Conservation (phyloP, 345 rosid species). For the Melaleuca alternifolia region DNA sequence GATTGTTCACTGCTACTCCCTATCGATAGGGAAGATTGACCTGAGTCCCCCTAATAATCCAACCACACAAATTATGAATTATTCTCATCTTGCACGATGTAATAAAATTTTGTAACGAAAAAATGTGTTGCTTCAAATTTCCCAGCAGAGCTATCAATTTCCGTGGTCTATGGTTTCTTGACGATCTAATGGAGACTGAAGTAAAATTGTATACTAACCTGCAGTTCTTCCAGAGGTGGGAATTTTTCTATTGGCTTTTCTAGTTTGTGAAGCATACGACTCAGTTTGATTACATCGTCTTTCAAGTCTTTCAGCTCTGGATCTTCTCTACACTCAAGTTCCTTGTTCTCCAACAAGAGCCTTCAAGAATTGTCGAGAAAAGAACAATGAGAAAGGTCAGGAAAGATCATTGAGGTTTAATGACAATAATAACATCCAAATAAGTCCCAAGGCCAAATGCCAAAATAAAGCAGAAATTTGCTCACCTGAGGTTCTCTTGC, state of each 20-base stretch:
- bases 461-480: background rate
- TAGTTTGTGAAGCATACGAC: conserved; percentile 50
- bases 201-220: conserved; percentile 14
- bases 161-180: background rate
- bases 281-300: conserved; percentile 53
- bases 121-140: background rate
- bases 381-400: background rate
- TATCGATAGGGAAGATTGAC: conserved; percentile 26
- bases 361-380: conserved; percentile 8
- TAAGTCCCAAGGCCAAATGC: background rate
- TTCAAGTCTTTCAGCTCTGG: conserved; percentile 57
- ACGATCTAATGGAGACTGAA: background rate
- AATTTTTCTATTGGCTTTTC: conserved; percentile 41
- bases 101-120: background rate
- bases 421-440: background rate
- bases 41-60: conserved; percentile 27
- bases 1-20: conserved; percentile 18
- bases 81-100: background rate
- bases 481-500: conserved; percentile 47
- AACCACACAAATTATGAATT: background rate
- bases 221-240: conserved; percentile 21
- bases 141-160: background rate
- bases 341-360: conserved; percentile 35
- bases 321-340: conserved; percentile 38
- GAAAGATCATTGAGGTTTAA: background rate